Conservation (phyloP, 768 basidiomycete genomes). For the Kwoniella botswanensis region DNA sequence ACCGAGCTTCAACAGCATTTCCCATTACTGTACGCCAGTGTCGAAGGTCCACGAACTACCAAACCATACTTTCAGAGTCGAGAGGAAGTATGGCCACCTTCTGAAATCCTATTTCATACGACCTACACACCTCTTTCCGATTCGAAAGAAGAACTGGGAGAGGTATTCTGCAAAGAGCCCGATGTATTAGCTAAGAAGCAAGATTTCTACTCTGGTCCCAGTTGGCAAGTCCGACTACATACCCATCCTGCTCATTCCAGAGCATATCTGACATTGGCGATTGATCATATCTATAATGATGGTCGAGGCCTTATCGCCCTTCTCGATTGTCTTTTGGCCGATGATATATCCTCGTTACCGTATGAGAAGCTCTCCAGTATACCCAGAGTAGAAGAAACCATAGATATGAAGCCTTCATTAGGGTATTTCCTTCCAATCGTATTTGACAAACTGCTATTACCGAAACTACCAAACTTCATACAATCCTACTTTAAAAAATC, state of each 20-base stretch:
- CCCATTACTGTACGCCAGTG: slow-evolving; percentile 16
- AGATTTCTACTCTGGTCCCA: slow-evolving; percentile 4
- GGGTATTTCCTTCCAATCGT: slow-evolving; percentile 22
- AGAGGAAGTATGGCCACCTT: slow-evolving; percentile 12
- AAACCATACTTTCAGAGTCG: slow-evolving; percentile 14
- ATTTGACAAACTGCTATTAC: slow-evolving; percentile 22
- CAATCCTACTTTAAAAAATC: slow-evolving; percentile 17
- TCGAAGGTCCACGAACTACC: slow-evolving; percentile 15
- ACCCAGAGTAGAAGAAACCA: slow-evolving; percentile 8
- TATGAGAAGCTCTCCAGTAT: slow-evolving; percentile 17
- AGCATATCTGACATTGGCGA: slow-evolving; percentile 21
- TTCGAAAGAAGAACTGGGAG: slow-evolving; percentile 2
- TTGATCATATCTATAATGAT: slow-evolving; percentile 25
- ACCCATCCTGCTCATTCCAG: background rate
- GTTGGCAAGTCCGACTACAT: slow-evolving; percentile 21
- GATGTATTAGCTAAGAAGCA: background rate
- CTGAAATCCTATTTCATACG: slow-evolving; percentile 9
- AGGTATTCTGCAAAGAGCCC: slow-evolving; percentile 7
- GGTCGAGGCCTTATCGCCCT: slow-evolving; percentile 20
- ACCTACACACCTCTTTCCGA: slow-evolving; percentile 4
- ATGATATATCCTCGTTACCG: slow-evolving; percentile 27
- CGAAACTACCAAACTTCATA: slow-evolving; percentile 22
- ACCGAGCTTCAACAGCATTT: slow-evolving; percentile 23
- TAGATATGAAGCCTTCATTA: slow-evolving; percentile 16
- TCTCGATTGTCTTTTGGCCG: slow-evolving; percentile 3